A percentile compares a stretch with the other conserved stretches of the same genome.
phyloP scores from a whole-genome alignment of 2,329 filamentous ascomycete species.

The Incumbomyces lentus region DNA sequence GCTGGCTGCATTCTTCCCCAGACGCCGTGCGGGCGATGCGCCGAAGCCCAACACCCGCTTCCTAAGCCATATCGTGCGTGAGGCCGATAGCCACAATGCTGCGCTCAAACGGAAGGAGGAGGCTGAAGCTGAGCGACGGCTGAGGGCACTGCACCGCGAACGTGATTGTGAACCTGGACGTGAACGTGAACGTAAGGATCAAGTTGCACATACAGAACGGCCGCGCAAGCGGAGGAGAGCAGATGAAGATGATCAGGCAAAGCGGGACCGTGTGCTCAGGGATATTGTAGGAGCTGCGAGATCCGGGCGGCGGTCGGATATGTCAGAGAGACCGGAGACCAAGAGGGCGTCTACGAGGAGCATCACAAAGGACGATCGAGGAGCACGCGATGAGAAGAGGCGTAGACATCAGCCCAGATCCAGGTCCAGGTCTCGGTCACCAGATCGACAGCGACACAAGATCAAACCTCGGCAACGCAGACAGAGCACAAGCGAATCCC shows the following conservation, averaged over 20 bases:
- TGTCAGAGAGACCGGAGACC: slow-evolving; percentile 11
- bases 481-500: not conserved
- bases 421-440: not conserved
- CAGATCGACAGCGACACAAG: not conserved
- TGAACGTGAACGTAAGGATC: no score
- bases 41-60: slow-evolving; percentile 90
- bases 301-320: slow-evolving; percentile 11
- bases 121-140: slow-evolving; percentile 62
- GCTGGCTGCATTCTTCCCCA: slow-evolving; percentile 54
- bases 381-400: not conserved
- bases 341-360: not conserved
- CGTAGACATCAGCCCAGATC: not conserved
- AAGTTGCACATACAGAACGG: not conserved
- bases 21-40: slow-evolving; percentile 51
- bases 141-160: slow-evolving; percentile 36
- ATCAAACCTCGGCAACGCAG: not conserved
- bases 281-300: slow-evolving; percentile 1
- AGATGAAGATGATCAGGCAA: slow-evolving; percentile 1
- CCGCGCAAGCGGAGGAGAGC: slow-evolving; percentile 1
- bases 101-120: slow-evolving; percentile 75
- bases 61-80: slow-evolving; percentile 74
- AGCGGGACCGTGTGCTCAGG: slow-evolving; percentile 1
- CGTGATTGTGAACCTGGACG: not conserved
- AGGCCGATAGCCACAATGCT: slow-evolving; percentile 81
- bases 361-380: not conserved